Conservation (phyloP, 345 rosid genomes). For the Heritiera littoralis region DNA sequence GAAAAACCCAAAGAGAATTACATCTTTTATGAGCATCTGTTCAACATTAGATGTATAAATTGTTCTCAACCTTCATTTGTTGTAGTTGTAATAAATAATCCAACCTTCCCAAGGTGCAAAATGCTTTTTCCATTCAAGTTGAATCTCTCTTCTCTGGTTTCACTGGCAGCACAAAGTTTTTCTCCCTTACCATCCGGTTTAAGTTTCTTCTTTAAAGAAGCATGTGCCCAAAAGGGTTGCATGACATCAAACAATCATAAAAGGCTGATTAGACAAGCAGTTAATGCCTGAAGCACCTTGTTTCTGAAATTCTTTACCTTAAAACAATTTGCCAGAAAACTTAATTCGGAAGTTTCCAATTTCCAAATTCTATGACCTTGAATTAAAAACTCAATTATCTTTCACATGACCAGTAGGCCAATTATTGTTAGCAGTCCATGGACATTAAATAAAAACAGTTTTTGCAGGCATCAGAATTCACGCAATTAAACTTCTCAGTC, state of each 20-base stretch:
- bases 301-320: too few species aligned
- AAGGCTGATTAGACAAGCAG: too few species aligned
- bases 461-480: conserved; percentile 26
- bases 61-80: not conserved
- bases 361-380: too few species aligned
- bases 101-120: not conserved
- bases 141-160: not conserved
- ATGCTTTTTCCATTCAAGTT: not conserved
- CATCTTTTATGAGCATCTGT: not conserved
- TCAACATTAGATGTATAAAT: not conserved
- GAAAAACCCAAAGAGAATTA: not conserved
- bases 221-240: not conserved
- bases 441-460: not conserved
- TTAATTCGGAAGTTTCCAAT: too few species aligned
- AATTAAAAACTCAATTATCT: too few species aligned
- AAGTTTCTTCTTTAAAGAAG: not conserved
- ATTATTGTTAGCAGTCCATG: conserved; percentile 15
- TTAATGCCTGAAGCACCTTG: too few species aligned
- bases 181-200: not conserved
- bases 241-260: too few species aligned
- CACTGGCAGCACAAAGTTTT: too few species aligned
- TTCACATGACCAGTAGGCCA: not conserved
- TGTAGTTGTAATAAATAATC: not conserved
- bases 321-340: too few species aligned
- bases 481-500: conserved; percentile 11